These are phyloP conservation scores for Metschnikowia sp. DNA, from an alignment of 805 yeast species.

Conservation along the genomic window DNA sequence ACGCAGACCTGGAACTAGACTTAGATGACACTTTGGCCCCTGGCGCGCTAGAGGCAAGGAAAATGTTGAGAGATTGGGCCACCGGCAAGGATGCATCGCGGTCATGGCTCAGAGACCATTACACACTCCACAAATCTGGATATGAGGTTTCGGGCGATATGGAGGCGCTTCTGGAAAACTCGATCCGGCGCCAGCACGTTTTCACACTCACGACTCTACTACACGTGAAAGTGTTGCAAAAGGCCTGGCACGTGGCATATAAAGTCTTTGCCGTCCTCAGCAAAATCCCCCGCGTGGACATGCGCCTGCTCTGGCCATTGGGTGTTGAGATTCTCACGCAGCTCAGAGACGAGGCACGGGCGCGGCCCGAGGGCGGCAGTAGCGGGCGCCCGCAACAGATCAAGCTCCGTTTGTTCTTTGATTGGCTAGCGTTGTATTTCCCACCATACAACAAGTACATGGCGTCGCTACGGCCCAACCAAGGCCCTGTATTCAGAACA, in stretches of 20 bases:
- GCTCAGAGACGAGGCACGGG: conserved; percentile 4
- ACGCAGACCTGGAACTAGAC: neutral
- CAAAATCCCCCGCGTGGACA: conserved; percentile 47
- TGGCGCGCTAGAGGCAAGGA: conserved; percentile 5
- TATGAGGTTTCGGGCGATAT: conserved; percentile 16
- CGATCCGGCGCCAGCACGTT: conserved; percentile 25
- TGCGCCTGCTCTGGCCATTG: conserved; percentile 59
- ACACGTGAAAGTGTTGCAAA: conserved; percentile 45
- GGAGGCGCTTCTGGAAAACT: conserved; percentile 4
- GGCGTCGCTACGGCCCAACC: conserved; percentile 10
- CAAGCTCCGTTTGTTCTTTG: conserved; percentile 33
- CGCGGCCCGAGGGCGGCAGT: neutral
- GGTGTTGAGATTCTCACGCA: conserved; percentile 53
- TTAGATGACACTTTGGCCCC: neutral
- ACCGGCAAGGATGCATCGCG: conserved; percentile 4
- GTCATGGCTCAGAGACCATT: conserved; percentile 11
- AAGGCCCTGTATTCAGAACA: conserved; percentile 37
- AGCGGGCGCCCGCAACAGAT: conserved; percentile 6
- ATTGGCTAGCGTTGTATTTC: conserved; percentile 34
- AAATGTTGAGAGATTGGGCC: conserved; percentile 8
- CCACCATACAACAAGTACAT: conserved; percentile 12
- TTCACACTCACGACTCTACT: conserved; percentile 41
- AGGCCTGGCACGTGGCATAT: conserved; percentile 57
- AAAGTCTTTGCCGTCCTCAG: conserved; percentile 48
- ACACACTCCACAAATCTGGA: conserved; percentile 10